Conservation (phyloP, 441 rosid genomes). For the Croton laevigatus region DNA sequence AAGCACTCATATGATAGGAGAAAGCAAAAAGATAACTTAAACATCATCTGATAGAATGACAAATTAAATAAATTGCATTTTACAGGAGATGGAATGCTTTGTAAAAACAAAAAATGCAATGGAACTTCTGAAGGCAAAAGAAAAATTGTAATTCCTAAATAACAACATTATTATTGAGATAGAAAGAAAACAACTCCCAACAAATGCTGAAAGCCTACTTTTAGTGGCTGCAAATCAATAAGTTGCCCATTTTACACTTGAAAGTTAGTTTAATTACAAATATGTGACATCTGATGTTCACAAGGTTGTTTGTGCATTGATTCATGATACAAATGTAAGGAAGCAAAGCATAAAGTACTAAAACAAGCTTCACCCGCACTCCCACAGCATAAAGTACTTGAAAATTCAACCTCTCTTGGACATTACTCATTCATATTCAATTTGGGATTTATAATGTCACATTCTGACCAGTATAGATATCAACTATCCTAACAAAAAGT, state of each 20-base stretch:
- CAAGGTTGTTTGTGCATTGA: neutral
- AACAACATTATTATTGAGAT: too few relatives aligned
- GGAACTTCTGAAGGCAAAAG: neutral
- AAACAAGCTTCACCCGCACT: neutral
- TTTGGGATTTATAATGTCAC: neutral
- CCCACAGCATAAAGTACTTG: neutral
- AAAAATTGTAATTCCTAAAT: too few relatives aligned
- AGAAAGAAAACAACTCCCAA: too few relatives aligned
- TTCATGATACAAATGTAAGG: neutral
- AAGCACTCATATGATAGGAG: constrained; percentile 3
- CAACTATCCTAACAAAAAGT: neutral
- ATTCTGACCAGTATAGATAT: neutral
- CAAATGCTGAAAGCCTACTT: neutral
- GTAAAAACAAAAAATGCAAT: neutral
- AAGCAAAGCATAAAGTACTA: neutral
- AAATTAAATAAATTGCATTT: neutral
- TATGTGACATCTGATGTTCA: neutral
- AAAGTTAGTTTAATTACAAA: neutral
- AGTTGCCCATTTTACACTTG: neutral
- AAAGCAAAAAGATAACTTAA: constrained; percentile 4
- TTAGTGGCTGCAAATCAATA: neutral
- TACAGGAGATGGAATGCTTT: neutral
- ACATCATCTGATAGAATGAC: constrained; percentile 2
- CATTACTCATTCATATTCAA: neutral
- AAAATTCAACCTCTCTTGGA: neutral